Evolutionary conservation across 2,329 filamentous ascomycete species (phyloP).

Genomic region (Diaporthe longicolla): DNA sequence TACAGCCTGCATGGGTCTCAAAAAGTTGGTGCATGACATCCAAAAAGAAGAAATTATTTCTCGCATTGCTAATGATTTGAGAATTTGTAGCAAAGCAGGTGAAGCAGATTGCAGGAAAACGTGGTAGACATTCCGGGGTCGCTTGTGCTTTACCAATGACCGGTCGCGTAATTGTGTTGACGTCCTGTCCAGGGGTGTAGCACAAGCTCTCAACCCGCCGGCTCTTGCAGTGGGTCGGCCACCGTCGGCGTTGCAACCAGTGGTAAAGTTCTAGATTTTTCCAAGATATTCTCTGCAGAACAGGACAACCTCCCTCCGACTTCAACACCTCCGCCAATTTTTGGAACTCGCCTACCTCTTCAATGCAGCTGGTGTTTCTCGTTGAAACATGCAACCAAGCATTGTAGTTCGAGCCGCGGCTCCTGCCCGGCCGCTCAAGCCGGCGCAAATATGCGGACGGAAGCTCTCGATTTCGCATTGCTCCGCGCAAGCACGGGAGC

Average conservation of each 20-base stretch:
- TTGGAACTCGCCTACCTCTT: conserved; percentile 2
- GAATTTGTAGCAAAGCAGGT: not conserved
- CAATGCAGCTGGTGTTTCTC: conserved; percentile 33
- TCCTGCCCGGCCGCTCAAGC: conserved; percentile 51
- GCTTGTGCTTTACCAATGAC: conserved; percentile 12
- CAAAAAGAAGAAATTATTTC: not conserved
- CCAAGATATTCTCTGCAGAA: conserved; percentile 20
- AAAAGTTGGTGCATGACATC: not conserved
- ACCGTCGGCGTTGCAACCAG: conserved; percentile 24
- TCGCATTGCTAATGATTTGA: not conserved
- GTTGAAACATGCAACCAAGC: conserved; percentile 51
- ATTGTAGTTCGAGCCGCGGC: conserved; percentile 53
- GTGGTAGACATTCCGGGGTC: not conserved
- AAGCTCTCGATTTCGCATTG: conserved; percentile 46
- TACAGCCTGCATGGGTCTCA: not conserved
- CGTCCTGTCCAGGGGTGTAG: not conserved
- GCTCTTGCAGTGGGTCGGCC: conserved; percentile 23
- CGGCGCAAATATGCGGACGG: conserved; percentile 50
- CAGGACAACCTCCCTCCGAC: not conserved
- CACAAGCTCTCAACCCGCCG: conserved; percentile 25
- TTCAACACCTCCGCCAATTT: not conserved
- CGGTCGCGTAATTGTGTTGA: not conserved
- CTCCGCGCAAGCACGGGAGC: conserved; percentile 43
- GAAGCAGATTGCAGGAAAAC: not conserved
- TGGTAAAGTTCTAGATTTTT: conserved; percentile 30